Evolutionary conservation across 2,329 filamentous ascomycete genomes (phyloP).

Genomic region (Colletotrichum eleusines): DNA sequence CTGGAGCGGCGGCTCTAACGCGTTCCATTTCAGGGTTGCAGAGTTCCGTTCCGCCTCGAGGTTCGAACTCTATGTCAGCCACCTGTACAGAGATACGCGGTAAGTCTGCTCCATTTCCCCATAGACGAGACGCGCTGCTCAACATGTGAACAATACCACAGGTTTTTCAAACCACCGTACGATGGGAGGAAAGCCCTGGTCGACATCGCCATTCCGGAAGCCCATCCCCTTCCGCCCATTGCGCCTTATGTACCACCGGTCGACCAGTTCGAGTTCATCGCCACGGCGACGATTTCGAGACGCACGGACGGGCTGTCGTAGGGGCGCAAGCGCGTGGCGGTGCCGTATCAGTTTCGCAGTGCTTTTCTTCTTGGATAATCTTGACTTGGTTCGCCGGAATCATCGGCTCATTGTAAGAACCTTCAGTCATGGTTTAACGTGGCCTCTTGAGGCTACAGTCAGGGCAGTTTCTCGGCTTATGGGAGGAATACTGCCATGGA

Average conservation of each 20-base stretch:
- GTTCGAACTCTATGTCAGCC: constrained; percentile 37
- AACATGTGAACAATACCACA: constrained; percentile 7
- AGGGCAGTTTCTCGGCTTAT: background rate
- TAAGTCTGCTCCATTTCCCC: constrained; percentile 6
- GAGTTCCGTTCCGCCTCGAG: constrained; percentile 38
- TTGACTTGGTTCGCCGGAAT: background rate
- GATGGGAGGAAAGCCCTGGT: constrained; percentile 34
- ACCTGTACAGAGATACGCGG: constrained; percentile 38
- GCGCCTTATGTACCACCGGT: constrained; percentile 32
- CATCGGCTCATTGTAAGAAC: constrained; percentile 5
- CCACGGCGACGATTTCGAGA: constrained; percentile 37
- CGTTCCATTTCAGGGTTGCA: constrained; percentile 37
- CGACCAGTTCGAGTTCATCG: constrained; percentile 38
- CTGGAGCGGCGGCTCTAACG: constrained; percentile 30
- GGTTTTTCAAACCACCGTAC: constrained; percentile 26
- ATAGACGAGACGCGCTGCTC: background rate
- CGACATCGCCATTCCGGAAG: constrained; percentile 27
- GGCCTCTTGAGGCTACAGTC: constrained; percentile 24
- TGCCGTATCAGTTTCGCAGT: background rate
- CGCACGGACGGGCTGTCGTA: constrained; percentile 40
- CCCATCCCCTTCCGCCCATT: constrained; percentile 22
- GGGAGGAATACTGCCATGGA: background rate
- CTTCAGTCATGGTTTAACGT: constrained; percentile 32
- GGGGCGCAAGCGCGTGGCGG: background rate
- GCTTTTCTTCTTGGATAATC: background rate